Percentiles rank a stretch among this genome's conserved stretches.
Conservation (phyloP, 257 asterid species). For the Nicotiana noctiflora region DNA sequence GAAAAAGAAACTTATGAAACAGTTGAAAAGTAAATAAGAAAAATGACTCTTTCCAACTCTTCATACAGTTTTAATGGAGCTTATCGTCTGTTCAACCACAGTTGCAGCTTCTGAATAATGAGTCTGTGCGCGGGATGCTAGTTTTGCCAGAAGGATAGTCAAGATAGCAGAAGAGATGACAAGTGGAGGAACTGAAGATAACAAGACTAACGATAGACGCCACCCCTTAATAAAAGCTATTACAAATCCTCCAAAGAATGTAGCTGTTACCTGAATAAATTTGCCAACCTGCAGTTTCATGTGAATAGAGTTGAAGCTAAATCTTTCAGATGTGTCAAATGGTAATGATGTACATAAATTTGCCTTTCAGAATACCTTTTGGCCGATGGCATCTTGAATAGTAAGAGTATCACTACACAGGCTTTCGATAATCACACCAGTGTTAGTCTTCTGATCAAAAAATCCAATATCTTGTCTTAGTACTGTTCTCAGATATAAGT, state of each 20-base stretch:
- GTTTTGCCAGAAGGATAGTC: conserved; percentile 45
- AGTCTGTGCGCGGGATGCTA: conserved; percentile 68
- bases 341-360: neutral
- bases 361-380: conserved; percentile 39
- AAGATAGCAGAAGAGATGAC: conserved; percentile 62
- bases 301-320: neutral
- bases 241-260: conserved; percentile 63
- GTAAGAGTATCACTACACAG: conserved; percentile 89
- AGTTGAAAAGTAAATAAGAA: neutral
- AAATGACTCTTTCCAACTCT: neutral
- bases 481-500: conserved; percentile 50
- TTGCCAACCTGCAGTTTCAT: conserved; percentile 50
- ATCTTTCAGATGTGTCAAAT: neutral
- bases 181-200: conserved; percentile 70
- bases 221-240: conserved; percentile 78
- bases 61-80: conserved; percentile 72
- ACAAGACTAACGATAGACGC: conserved; percentile 72
- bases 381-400: conserved; percentile 88
- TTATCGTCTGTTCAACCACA: conserved; percentile 72
- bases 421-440: conserved; percentile 79
- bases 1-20: neutral
- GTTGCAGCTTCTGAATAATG: conserved; percentile 73
- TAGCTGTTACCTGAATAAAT: conserved; percentile 57
- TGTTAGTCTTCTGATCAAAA: conserved; percentile 65
- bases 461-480: conserved; percentile 72